A percentile compares a stretch with the other conserved stretches of the same genome.
phyloP scores from a whole-genome alignment of 345 rosid genomes.

The Clarkia xantiana region DNA sequence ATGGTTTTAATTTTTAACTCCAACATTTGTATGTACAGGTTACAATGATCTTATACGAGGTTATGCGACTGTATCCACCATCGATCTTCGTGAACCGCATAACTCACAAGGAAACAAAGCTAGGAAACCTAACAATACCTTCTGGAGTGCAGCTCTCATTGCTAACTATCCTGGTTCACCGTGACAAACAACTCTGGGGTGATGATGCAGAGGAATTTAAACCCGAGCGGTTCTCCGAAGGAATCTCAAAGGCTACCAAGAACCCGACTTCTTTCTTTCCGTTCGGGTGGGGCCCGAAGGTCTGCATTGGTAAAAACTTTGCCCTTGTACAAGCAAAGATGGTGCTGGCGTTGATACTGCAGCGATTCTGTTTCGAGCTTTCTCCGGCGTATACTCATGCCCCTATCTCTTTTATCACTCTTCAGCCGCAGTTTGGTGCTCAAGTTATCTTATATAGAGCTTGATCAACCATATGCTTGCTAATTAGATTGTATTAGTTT shows the following conservation, averaged over 20 bases:
- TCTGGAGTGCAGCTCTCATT: slow-evolving; percentile 5
- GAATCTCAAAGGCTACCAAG: slow-evolving; percentile 21
- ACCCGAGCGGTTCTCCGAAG: slow-evolving; percentile 17
- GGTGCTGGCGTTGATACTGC: slow-evolving; percentile 11
- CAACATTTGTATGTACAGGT: no score
- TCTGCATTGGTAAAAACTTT: slow-evolving; percentile 17
- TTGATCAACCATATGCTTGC: neutral
- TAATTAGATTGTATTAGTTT: no score
- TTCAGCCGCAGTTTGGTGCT: slow-evolving; percentile 16
- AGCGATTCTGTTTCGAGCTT: slow-evolving; percentile 10
- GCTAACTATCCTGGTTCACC: slow-evolving; percentile 16
- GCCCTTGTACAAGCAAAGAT: slow-evolving; percentile 14
- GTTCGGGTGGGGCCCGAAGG: slow-evolving; percentile 11
- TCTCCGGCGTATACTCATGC: slow-evolving; percentile 17
- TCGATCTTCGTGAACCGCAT: neutral
- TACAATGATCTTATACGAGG: slow-evolving; percentile 19
- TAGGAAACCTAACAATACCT: slow-evolving; percentile 12
- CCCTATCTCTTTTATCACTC: neutral
- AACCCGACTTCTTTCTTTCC: slow-evolving; percentile 10
- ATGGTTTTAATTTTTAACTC: no score
- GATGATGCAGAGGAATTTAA: slow-evolving; percentile 17
- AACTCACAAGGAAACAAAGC: slow-evolving; percentile 12
- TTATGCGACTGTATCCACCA: slow-evolving; percentile 20
- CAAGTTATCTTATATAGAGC: slow-evolving; percentile 7
- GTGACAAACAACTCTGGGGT: slow-evolving; percentile 14